phyloP scores from a whole-genome alignment of 1,284 basidiomycete genomes.

The Phaffia rhodozyma region DNA sequence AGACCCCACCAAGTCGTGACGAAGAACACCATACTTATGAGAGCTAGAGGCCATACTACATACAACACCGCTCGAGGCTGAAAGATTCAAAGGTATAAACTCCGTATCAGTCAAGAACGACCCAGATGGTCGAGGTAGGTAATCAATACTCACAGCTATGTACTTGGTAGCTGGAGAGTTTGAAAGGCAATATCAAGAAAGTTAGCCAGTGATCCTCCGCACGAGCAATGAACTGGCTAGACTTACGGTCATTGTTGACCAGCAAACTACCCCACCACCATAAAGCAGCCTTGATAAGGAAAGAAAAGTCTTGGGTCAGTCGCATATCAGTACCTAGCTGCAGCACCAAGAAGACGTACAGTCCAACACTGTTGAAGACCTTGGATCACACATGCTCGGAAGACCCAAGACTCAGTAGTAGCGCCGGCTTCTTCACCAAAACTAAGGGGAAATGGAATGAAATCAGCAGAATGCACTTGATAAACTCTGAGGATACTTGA shows the following conservation, averaged over 20 bases:
- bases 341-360: neutral
- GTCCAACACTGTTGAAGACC: slow-evolving; percentile 85
- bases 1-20: slow-evolving; percentile 72
- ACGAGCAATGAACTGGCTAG: too few species aligned
- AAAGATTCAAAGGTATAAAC: neutral
- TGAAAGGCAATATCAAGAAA: too few species aligned
- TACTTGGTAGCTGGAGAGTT: too few species aligned
- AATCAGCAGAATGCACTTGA: neutral
- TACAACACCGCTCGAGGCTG: slow-evolving; percentile 41
- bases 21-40: slow-evolving; percentile 58
- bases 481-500: neutral
- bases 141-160: slow-evolving; percentile 54
- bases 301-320: neutral
- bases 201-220: too few species aligned
- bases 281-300: slow-evolving; percentile 43
- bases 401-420: slow-evolving; percentile 79
- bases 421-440: slow-evolving; percentile 92
- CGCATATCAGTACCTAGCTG: too few species aligned
- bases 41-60: slow-evolving; percentile 68
- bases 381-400: slow-evolving; percentile 79
- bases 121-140: slow-evolving; percentile 31
- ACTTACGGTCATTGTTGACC: too few species aligned
- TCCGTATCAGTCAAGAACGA: neutral
- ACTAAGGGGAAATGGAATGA: slow-evolving; percentile 38
- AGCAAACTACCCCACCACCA: slow-evolving; percentile 47